Evolutionary conservation across 2,329 filamentous ascomycete species (phyloP), one percentile per base, ranked within the genome.

Genomic region (Blastomyces parvus): DNA sequence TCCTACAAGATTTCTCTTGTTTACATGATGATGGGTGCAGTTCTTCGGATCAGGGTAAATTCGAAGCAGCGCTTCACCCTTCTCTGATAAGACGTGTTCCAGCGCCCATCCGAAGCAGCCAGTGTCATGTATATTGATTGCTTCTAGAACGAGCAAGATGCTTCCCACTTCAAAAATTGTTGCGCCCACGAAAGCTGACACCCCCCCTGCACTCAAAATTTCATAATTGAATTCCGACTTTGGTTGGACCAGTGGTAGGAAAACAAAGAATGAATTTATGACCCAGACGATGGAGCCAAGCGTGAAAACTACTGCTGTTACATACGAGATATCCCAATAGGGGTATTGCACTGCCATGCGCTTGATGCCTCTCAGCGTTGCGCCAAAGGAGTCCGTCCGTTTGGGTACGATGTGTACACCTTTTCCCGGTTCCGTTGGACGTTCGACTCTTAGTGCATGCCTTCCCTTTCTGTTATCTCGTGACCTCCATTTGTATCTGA

Each of bases 81-180:
- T 69, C 58, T 71, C 71, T 50, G 76, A 76, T 1, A 83, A 50
- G 0, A 78, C 78, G 27, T 78, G 78, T 66, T 87, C 82, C 0
- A 89, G 68, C 0, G 86, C 86, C 86, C 86, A 89, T 3, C 87
- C 86, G 70, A 89, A 89, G 71, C 86, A 89, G 14, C 82, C 84
- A 0, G 81, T 76, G 14, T 82, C 77, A 68, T 88, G 84, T 69
- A 86, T 84, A 70, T 89, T 89, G n/a, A 88, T 78, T 3, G 86
- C 86, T 72, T 89, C 87, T 1, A 88, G 75, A 73, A 89, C 78
- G 33, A 89, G 77, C 1, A 89, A 72, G 0, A 88, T 69, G 44
- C 83, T 85, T 0, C 86, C 86, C 3, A 86, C 62, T 67, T 87
- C 85, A 70, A 90, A 89, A 7, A 89, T 75, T 0, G 84, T 87